Percentiles rank a stretch among this genome's conserved stretches.
Evolutionary conservation across 257 asterid genomes (phyloP).

Genomic region (Lithospermum erythrorhizon): DNA sequence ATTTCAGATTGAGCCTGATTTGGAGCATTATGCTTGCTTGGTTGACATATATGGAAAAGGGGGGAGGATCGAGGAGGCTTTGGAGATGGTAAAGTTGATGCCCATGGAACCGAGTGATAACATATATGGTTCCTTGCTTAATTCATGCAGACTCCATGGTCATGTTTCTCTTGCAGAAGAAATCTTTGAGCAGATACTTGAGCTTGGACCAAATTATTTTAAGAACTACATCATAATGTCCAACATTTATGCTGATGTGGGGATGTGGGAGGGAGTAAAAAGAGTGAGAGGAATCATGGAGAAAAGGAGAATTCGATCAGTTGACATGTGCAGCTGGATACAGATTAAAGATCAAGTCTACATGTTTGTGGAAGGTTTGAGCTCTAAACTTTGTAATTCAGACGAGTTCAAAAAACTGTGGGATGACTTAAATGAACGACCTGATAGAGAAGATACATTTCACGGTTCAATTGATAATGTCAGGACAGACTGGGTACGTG

Average conservation of each 20-base stretch:
- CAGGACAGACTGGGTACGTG: conserved; percentile 38
- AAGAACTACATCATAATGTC: conserved; percentile 36
- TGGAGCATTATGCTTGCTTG: conserved; percentile 44
- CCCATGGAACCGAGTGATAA: conserved; percentile 35
- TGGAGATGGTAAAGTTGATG: conserved; percentile 28
- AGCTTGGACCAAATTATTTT: conserved; percentile 33
- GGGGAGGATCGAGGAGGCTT: conserved; percentile 37
- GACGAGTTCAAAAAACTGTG: conserved; percentile 25
- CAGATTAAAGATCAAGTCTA: conserved; percentile 24
- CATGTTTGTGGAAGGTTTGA: conserved; percentile 35
- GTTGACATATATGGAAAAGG: conserved; percentile 40
- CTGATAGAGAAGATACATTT: conserved; percentile 34
- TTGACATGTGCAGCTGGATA: conserved; percentile 29
- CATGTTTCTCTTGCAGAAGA: conserved; percentile 30
- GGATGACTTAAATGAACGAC: conserved; percentile 20
- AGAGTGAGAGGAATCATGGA: conserved; percentile 35
- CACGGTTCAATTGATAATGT: conserved; percentile 30
- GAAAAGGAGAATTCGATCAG: conserved; percentile 17
- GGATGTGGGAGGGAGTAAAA: conserved; percentile 41
- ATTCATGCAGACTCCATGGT: conserved; percentile 32
- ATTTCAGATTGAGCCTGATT: conserved; percentile 20
- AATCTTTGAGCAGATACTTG: conserved; percentile 26
- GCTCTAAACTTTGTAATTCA: conserved; percentile 31
- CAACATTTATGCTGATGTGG: conserved; percentile 40
- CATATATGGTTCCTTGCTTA: conserved; percentile 48